phyloP scores from a whole-genome alignment of 1,139 yeast genomes.

The Zygosaccharomyces pseudobailii region DNA sequence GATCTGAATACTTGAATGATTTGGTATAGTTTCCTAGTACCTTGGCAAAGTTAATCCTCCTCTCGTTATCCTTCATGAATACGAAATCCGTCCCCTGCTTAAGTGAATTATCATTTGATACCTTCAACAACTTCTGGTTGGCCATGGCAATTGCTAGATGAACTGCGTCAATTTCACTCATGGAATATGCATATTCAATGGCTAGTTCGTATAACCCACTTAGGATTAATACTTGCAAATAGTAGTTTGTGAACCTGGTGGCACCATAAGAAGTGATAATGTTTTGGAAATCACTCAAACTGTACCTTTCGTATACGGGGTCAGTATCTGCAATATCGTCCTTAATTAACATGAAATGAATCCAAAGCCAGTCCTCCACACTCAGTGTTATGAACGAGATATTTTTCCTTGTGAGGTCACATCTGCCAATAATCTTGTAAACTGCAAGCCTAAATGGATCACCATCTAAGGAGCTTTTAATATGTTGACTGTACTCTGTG shows the following conservation, averaged over 20 bases:
- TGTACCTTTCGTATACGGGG: conserved; percentile 66
- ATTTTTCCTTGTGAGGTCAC: conserved; percentile 65
- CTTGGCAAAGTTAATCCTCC: conserved; percentile 53
- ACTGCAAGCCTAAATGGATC: conserved; percentile 92
- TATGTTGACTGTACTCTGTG: conserved; percentile 79
- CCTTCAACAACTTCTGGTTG: conserved; percentile 59
- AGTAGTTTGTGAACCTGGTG: conserved; percentile 64
- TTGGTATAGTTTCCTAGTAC: conserved; percentile 69
- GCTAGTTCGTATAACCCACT: conserved; percentile 83
- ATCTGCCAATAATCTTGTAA: conserved; percentile 87
- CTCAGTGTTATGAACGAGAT: conserved; percentile 74
- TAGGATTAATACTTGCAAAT: conserved; percentile 68
- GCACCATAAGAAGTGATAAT: conserved; percentile 70
- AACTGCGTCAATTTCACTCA: conserved; percentile 80
- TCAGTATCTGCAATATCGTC: conserved; percentile 45
- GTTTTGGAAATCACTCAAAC: conserved; percentile 68
- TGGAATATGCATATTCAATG: conserved; percentile 59
- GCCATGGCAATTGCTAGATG: conserved; percentile 82
- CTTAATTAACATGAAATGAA: conserved; percentile 71
- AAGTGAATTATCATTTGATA: neutral
- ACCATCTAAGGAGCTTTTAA: conserved; percentile 63
- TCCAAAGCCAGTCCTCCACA: conserved; percentile 97
- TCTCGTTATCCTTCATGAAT: conserved; percentile 33
- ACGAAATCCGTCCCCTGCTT: conserved; percentile 31
- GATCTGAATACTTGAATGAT: conserved; percentile 78